These are phyloP conservation scores for Lipomyces starkeyi DNA, from an alignment of 805 yeast species.

Conservation along the genomic window DNA sequence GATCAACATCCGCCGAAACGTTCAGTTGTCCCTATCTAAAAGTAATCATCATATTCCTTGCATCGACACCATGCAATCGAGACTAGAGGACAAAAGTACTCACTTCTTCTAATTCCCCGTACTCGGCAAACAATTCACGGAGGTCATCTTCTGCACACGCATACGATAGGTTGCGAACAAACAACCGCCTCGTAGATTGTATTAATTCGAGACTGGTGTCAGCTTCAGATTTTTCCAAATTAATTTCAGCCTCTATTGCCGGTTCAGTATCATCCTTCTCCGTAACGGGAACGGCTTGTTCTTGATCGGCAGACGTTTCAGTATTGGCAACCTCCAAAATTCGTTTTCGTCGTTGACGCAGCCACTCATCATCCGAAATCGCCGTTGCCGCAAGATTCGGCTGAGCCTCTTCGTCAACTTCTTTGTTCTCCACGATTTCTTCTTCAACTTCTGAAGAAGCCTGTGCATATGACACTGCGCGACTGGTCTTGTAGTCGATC, in stretches of 20 bases:
- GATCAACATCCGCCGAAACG: conserved; percentile 37
- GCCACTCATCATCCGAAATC: conserved; percentile 40
- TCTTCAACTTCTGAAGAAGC: background rate
- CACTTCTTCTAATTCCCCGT: conserved; percentile 74
- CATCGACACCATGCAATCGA: background rate
- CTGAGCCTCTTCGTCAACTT: conserved; percentile 30
- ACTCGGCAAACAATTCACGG: conserved; percentile 63
- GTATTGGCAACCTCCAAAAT: conserved; percentile 21
- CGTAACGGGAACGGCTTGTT: background rate
- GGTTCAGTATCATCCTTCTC: conserved; percentile 4
- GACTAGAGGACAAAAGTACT: conserved; percentile 6
- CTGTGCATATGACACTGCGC: background rate
- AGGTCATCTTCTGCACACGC: conserved; percentile 82
- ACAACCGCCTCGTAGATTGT: conserved; percentile 75
- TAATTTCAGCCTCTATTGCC: conserved; percentile 21
- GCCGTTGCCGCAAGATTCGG: conserved; percentile 43
- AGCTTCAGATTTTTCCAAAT: conserved; percentile 13
- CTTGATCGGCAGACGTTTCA: conserved; percentile 2
- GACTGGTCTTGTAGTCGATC: background rate
- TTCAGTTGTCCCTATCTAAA: conserved; percentile 43
- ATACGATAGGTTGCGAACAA: conserved; percentile 84
- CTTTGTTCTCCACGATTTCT: conserved; percentile 33
- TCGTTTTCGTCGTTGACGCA: conserved; percentile 35
- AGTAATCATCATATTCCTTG: conserved; percentile 29
- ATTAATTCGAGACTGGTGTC: conserved; percentile 47